Base-by-base conservation (phyloP, 2,329 filamentous ascomycete species). In the Chaetothyriales sp. region DNA sequence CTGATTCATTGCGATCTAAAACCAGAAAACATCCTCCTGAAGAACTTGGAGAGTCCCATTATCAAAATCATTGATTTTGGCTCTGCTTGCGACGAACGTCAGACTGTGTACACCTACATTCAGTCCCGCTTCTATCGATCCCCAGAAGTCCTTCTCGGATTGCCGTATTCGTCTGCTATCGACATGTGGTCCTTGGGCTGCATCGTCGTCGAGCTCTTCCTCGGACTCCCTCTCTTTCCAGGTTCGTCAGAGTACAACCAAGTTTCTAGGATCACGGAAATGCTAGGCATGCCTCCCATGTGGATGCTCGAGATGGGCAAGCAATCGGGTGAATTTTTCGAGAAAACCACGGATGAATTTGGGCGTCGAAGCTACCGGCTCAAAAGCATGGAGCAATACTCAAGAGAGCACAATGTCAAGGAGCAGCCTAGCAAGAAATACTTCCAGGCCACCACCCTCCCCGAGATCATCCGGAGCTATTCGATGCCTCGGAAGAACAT, bases 31-130 rank as follows among this genome's bases (percentile, higher is more conserved):
- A 98, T 98, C 52, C 70, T 98, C 44, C 74, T 98, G 49, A 98
- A 98, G 69, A 98, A 98, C 65, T 80, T 98, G 43, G 92, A 98
- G 67, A 96, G 90, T 62, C 92, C 92, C 2, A 96, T 98, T 59
- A 98, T 98, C 76, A 98, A 98, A 68, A 95, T 98, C 63, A 98
- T 98, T 66, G 92, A 98, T 74, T 98, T 98, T 64, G 92, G 92
- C 44, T 98, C 92, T 39, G 92, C 92, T 12, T 98, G 92, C 67
- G 92, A 98, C 66, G 92, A 98, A 70, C 82, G 92, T 48, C 92
- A 98, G 66, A 98, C 92, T 0, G 92, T 98, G 25, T 98, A 98
- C 67, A 98, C 92, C 5, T 98, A 98, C 66, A 98, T 98, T 54
- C 92, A 98, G 67, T 98, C 92, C 8, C 79, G 92, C 60, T 98